Base-by-base conservation (phyloP, 2,329 filamentous ascomycete species). In the Aspergillus texensis region DNA sequence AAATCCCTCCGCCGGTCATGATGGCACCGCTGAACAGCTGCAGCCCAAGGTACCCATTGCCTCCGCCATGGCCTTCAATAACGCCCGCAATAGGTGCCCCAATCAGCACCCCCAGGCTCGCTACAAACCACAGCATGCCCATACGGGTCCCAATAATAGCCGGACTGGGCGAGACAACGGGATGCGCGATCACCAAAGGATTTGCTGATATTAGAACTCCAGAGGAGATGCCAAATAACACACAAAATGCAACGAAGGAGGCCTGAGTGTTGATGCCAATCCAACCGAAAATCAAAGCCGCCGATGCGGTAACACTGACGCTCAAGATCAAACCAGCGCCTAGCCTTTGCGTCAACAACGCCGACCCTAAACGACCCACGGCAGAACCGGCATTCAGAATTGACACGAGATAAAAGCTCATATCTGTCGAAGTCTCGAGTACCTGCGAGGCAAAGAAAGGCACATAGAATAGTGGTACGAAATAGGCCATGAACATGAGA, bases 61-160 rank as follows among this genome's bases (percentile, higher is more conserved):
- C 41, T 16, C 54, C 58, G 0, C 58, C 59, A 12, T 58, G 48
- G 3, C 58, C 59, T 26, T 64, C 55, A 1, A 64, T 10, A 1
- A 52, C 39, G 1, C 62, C 62, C 1, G 53, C 61, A 3, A 65
- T 62, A 4, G 63, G 63, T 6, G 61, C 57, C 10, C 63, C 60
- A 9, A 65, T 60, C 26, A 65, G n/a, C 6, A 55, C 61, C 0
- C 63, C 63, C 14, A 65, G 24, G 32, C 60, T 62, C 11, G 57
- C 41, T 5, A 46, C 46, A 55, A 62, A 62, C 60, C 60, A 65
- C 36, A 58, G 54, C 60, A 65, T 62, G 45, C 63, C 63, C 57
- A 65, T 62, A 6, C 60, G 60, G 4, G 63, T 65, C 1, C 63
- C 63, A n/a, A 65, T 39, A 10, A 65, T 21, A 1, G 52, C 28